Conservation (phyloP, 257 asterid genomes). For the Nicotiana noctiflora region DNA sequence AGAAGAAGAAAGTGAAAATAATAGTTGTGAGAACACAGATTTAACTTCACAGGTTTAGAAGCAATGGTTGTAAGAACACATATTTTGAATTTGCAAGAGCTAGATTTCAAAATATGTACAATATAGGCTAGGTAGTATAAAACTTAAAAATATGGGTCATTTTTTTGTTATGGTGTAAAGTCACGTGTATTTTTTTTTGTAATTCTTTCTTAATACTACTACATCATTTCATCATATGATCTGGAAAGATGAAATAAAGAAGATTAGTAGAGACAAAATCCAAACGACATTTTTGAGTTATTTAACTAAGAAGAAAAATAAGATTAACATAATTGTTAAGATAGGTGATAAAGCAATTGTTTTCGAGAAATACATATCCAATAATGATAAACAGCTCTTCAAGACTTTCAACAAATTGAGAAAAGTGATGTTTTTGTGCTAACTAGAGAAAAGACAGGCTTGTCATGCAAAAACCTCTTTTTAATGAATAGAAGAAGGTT, state of each 20-base stretch:
- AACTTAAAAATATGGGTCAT: too few relatives aligned
- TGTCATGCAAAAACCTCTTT: not conserved
- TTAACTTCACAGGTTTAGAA: too few relatives aligned
- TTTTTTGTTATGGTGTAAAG: too few relatives aligned
- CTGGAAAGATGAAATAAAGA: not conserved
- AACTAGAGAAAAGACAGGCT: constrained; percentile 1
- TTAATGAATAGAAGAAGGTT: not conserved
- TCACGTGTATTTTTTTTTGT: too few relatives aligned
- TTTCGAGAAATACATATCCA: not conserved
- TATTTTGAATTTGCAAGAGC: too few relatives aligned
- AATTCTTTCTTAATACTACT: too few relatives aligned
- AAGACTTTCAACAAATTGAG: not conserved
- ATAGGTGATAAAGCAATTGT: not conserved
- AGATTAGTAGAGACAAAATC: not conserved
- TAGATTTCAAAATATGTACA: too few relatives aligned
- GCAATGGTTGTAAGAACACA: too few relatives aligned
- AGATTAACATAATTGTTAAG: not conserved
- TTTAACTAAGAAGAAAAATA: not conserved
- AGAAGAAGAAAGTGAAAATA: too few relatives aligned
- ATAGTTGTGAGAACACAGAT: too few relatives aligned
- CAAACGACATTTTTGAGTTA: not conserved
- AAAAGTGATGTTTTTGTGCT: not conserved
- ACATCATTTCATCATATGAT: too few relatives aligned
- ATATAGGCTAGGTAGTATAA: too few relatives aligned
- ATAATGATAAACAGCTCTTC: not conserved